phyloP scores from a whole-genome alignment of 2,329 filamentous ascomycete species.

The Ilyonectria sp. region DNA sequence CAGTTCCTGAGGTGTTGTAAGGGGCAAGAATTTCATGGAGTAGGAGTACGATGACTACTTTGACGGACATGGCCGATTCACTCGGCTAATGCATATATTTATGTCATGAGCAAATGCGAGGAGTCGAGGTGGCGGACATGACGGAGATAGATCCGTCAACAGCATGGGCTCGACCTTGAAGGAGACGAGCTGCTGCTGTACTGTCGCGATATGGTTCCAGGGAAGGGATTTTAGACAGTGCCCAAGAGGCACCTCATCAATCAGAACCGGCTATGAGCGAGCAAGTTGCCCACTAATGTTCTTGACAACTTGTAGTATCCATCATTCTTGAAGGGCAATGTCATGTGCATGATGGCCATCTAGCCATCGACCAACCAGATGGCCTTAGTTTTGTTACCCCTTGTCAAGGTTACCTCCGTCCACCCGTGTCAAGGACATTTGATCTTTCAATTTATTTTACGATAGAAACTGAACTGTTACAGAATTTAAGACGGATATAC shows the following conservation, averaged over 20 bases:
- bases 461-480: too few relatives aligned
- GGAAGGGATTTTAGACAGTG: conserved; percentile 22
- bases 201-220: not conserved
- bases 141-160: conserved; percentile 6
- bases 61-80: conserved; percentile 15
- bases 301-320: not conserved
- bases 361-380: conserved; percentile 7
- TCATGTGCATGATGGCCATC: not conserved
- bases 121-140: not conserved
- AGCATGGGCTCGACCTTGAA: not conserved
- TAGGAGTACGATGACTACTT: conserved; percentile 25
- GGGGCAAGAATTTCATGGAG: conserved; percentile 23
- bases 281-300: conserved; percentile 7
- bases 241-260: conserved; percentile 28
- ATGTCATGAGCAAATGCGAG: conserved; percentile 9
- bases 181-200: not conserved
- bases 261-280: conserved; percentile 22
- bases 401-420: not conserved
- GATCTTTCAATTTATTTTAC: too few relatives aligned
- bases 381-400: not conserved
- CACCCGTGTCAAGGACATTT: not conserved
- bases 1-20: conserved; percentile 9
- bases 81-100: conserved; percentile 16
- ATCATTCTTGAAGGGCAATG: not conserved
- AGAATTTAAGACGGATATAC: too few relatives aligned